These are phyloP conservation scores for Entoloma clypeatum DNA, from an alignment of 1,284 basidiomycete genomes.

Conservation along the genomic window DNA sequence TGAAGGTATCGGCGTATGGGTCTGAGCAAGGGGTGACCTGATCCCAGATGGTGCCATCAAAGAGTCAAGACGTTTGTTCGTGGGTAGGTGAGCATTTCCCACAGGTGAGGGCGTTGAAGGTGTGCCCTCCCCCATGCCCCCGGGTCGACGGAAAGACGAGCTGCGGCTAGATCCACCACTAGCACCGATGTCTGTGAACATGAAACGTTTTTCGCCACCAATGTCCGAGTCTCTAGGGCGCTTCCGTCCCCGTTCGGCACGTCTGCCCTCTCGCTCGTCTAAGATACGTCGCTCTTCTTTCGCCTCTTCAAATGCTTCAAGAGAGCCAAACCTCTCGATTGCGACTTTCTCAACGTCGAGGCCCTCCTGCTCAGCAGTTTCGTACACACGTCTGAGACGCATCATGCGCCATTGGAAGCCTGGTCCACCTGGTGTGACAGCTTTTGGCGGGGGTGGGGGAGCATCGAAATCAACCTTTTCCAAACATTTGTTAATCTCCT, in stretches of 20 bases:
- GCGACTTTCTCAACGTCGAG: slow-evolving; percentile 79
- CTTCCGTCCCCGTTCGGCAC: slow-evolving; percentile 38
- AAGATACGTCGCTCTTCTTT: slow-evolving; percentile 80
- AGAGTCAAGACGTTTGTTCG: slow-evolving; percentile 52
- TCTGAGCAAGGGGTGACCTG: slow-evolving; percentile 47
- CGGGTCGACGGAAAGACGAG: slow-evolving; percentile 77
- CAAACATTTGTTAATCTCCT: slow-evolving; percentile 81
- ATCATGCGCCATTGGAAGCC: slow-evolving; percentile 98
- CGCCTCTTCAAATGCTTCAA: slow-evolving; percentile 87
- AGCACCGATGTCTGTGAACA: slow-evolving; percentile 61
- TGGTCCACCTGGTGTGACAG: slow-evolving; percentile 75
- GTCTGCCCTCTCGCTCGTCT: slow-evolving; percentile 71
- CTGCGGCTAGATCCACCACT: slow-evolving; percentile 72
- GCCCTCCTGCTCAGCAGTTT: slow-evolving; percentile 84
- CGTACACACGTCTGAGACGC: slow-evolving; percentile 87
- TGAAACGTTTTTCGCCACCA: slow-evolving; percentile 56
- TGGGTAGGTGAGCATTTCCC: slow-evolving; percentile 32
- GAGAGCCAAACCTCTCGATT: slow-evolving; percentile 80
- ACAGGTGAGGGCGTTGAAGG: slow-evolving; percentile 58
- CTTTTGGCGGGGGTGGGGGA: slow-evolving; percentile 46
- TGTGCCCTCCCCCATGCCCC: slow-evolving; percentile 48
- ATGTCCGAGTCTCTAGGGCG: slow-evolving; percentile 30
- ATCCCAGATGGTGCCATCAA: slow-evolving; percentile 50
- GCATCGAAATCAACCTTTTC: slow-evolving; percentile 60
- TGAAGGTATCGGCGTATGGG: slow-evolving; percentile 81